Evolutionary conservation across 129 eudicot genomes (phyloP).

Genomic region (Solidago caesia): DNA sequence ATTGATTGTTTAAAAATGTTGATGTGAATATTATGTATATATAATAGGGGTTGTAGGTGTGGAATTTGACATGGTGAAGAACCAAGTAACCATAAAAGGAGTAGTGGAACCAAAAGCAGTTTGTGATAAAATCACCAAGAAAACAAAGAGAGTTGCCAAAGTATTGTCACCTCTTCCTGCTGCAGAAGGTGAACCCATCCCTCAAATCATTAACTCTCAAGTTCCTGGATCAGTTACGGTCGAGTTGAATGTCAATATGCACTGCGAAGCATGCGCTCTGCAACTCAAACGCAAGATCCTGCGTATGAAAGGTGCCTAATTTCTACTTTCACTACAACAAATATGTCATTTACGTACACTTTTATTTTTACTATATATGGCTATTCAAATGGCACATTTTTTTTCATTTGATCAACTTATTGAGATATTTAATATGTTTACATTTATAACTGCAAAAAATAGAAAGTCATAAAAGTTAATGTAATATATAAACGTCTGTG

Average conservation of each 20-base stretch:
- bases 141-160: slow-evolving; percentile 77
- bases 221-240: slow-evolving; percentile 69
- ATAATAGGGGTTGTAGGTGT: slow-evolving; percentile 74
- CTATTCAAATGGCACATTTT: no score
- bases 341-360: neutral
- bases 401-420: no score
- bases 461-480: no score
- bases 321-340: neutral
- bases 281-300: slow-evolving; percentile 93
- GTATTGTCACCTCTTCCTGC: slow-evolving; percentile 88
- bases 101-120: slow-evolving; percentile 86
- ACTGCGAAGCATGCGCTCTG: slow-evolving; percentile 87
- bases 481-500: no score
- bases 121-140: slow-evolving; percentile 64
- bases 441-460: no score
- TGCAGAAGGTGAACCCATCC: slow-evolving; percentile 78
- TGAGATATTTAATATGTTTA: no score
- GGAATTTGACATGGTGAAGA: slow-evolving; percentile 64
- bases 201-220: slow-evolving; percentile 75
- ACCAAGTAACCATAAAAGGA: slow-evolving; percentile 88
- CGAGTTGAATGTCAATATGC: slow-evolving; percentile 87
- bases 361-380: neutral
- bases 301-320: slow-evolving; percentile 69
- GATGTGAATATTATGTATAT: neutral
- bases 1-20: neutral